phyloP scores from a whole-genome alignment of 2,329 filamentous ascomycete species.

The Aureobasidium lini region DNA sequence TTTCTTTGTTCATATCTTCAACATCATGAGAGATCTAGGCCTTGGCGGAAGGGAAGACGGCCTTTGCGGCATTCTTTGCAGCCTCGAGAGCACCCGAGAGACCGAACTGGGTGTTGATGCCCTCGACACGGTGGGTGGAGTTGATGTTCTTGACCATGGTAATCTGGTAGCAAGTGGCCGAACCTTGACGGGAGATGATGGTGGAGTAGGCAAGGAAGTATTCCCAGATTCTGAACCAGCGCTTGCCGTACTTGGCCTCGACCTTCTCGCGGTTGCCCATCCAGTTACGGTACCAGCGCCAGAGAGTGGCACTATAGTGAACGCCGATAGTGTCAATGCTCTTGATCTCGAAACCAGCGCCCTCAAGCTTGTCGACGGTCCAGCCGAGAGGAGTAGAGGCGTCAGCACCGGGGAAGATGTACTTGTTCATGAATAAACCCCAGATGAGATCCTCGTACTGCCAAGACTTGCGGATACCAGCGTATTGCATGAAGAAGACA shows the following conservation, averaged over 20 bases:
- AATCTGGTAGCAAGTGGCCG: conserved; percentile 81
- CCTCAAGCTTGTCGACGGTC: conserved; percentile 78
- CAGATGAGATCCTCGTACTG: conserved; percentile 97
- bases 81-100: conserved; percentile 58
- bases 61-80: conserved; percentile 32
- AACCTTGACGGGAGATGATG: conserved; percentile 76
- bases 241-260: conserved; percentile 85
- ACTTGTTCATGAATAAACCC: conserved; percentile 99
- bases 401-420: conserved; percentile 94
- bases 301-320: conserved; percentile 92
- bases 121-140: conserved; percentile 72
- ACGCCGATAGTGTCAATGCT: conserved; percentile 86
- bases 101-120: conserved; percentile 60
- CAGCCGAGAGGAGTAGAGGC: conserved; percentile 88
- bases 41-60: conserved; percentile 24
- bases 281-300: conserved; percentile 99
- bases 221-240: conserved; percentile 96
- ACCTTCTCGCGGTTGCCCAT: conserved; percentile 88
- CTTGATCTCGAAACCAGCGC: conserved; percentile 86
- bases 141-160: conserved; percentile 86
- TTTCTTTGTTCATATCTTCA: background rate
- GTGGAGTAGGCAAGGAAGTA: conserved; percentile 82
- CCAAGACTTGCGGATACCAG: conserved; percentile 88
- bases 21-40: background rate
- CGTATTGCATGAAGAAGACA: conserved; percentile 91